Conservation (phyloP, 78 protist genomes). For the Dictyostelium citrinum region DNA sequence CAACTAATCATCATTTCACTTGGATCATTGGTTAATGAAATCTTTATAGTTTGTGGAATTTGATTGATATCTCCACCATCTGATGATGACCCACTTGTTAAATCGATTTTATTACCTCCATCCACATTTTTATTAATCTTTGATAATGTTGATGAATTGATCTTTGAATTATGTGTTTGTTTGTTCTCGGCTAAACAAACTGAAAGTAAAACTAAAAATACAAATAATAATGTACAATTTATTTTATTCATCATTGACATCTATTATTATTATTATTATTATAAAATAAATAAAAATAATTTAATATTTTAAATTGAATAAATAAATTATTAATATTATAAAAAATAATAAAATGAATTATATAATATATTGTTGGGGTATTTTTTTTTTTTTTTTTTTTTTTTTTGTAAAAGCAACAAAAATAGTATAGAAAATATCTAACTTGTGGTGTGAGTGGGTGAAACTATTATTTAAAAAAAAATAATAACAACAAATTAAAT, state of each 20-base stretch:
- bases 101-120: background rate
- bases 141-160: background rate
- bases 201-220: background rate
- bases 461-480: background rate
- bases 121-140: background rate
- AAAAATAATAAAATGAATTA: background rate
- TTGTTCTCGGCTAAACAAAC: background rate
- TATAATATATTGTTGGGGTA: background rate
- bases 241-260: background rate
- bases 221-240: background rate
- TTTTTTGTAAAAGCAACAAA: background rate
- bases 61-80: background rate
- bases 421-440: background rate
- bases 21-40: constrained; percentile 12
- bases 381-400: background rate
- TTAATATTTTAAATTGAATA: no score
- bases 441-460: background rate
- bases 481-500: background rate
- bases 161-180: background rate
- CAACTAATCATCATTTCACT: constrained; percentile 53
- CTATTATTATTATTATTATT: background rate
- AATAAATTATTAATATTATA: background rate
- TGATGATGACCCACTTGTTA: background rate
- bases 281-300: background rate
- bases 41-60: constrained; percentile 34